A percentile compares a stretch with the other conserved stretches of the same genome.
Conservation (phyloP, 2,329 filamentous ascomycete genomes). For the Aureobasidium leucospermi region DNA sequence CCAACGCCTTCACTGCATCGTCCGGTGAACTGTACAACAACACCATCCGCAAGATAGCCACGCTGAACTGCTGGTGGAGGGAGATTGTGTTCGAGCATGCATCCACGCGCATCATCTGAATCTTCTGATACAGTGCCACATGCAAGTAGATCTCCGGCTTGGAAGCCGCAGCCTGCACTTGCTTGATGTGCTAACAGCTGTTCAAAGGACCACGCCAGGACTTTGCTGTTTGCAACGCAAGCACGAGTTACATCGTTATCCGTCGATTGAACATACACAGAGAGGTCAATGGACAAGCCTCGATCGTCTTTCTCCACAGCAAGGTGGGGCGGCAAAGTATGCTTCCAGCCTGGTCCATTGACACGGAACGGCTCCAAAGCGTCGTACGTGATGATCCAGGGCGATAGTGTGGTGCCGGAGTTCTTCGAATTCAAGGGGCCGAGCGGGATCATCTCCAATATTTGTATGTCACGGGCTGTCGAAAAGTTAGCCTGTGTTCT, state of each 20-base stretch:
- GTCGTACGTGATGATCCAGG: conserved; percentile 56
- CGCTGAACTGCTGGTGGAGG: conserved; percentile 30
- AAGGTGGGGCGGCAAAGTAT: conserved; percentile 25
- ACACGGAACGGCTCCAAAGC: conserved; percentile 41
- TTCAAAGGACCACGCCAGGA: conserved; percentile 41
- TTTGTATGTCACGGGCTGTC: conserved; percentile 53
- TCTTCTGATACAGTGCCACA: conserved; percentile 39
- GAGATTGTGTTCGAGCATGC: conserved; percentile 35
- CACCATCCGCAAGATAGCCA: conserved; percentile 36
- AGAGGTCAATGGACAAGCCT: conserved; percentile 27
- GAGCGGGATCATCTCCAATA: conserved; percentile 52
- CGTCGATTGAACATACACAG: conserved; percentile 20
- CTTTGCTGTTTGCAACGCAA: conserved; percentile 28
- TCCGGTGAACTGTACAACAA: conserved; percentile 32
- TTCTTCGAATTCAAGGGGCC: conserved; percentile 57
- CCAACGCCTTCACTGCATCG: conserved; percentile 32
- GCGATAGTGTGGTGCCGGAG: conserved; percentile 53
- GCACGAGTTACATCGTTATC: conserved; percentile 16
- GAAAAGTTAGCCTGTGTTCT: conserved; percentile 15
- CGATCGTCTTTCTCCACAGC: conserved; percentile 18
- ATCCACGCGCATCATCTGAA: conserved; percentile 32
- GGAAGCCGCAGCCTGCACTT: conserved; percentile 34
- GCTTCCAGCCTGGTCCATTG: conserved; percentile 17
- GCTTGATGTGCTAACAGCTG: conserved; percentile 40
- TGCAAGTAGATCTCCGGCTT: conserved; percentile 37